Evolutionary conservation across 352 stramenopile species (phyloP).

Genomic region (Blastocystis sp.): DNA sequence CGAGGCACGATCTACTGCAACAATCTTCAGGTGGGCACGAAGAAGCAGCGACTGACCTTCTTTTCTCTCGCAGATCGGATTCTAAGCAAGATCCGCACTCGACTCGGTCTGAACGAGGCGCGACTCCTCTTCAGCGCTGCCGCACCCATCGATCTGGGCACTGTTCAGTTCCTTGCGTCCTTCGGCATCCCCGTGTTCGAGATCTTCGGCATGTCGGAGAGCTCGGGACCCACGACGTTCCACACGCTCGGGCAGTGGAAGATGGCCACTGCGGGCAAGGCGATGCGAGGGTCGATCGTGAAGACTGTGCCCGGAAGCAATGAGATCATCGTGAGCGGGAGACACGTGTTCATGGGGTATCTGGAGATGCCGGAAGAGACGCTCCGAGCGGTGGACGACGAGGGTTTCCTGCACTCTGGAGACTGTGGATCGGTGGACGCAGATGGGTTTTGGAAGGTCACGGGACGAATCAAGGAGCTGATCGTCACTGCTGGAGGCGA

Average conservation of each 20-base stretch:
- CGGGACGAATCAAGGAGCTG: constrained; percentile 67
- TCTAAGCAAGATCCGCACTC: constrained; percentile 74
- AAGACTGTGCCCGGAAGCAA: constrained; percentile 56
- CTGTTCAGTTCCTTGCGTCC: constrained; percentile 67
- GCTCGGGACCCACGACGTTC: constrained; percentile 60
- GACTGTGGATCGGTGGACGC: constrained; percentile 82
- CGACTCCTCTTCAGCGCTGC: constrained; percentile 71
- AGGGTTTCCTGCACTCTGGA: constrained; percentile 85
- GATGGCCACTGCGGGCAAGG: constrained; percentile 67
- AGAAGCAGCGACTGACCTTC: neutral
- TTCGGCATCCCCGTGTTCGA: constrained; percentile 67
- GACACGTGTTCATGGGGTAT: constrained; percentile 75
- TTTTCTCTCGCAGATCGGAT: constrained; percentile 73
- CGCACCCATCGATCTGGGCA: constrained; percentile 66
- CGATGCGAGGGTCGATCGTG: constrained; percentile 66
- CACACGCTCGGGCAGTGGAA: constrained; percentile 58
- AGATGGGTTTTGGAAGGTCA: constrained; percentile 65
- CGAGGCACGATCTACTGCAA: constrained; percentile 64
- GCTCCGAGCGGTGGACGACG: constrained; percentile 76
- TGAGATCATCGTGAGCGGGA: constrained; percentile 67
- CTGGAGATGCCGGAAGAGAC: constrained; percentile 70
- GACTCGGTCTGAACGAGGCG: constrained; percentile 77
- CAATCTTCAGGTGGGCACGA: constrained; percentile 71
- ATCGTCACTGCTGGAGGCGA: constrained; percentile 83
- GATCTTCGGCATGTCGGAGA: constrained; percentile 67